A percentile compares a stretch with the other conserved stretches of the same genome.
Evolutionary conservation across 768 basidiomycete genomes (phyloP).

Genomic region (Kwoniella mangroviensis): DNA sequence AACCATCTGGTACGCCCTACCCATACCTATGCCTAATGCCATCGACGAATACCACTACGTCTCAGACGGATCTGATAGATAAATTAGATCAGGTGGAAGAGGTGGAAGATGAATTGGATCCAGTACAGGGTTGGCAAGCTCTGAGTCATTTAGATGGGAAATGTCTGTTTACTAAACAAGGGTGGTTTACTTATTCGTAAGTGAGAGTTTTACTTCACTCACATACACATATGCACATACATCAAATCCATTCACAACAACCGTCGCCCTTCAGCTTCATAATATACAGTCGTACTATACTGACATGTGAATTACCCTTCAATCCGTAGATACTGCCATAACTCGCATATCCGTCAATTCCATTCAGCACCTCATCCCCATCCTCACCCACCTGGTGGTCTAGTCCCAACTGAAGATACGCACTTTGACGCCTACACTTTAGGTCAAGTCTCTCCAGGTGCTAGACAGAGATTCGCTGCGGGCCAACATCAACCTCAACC

Average conservation of each 20-base stretch:
- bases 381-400: conserved; percentile 69
- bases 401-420: conserved; percentile 80
- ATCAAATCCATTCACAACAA: no score
- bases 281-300: neutral
- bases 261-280: no score
- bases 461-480: conserved; percentile 66
- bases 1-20: conserved; percentile 20
- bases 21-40: conserved; percentile 54
- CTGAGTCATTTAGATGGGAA: conserved; percentile 51
- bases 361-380: conserved; percentile 74
- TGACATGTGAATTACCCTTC: conserved; percentile 6
- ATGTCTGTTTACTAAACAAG: conserved; percentile 52
- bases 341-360: conserved; percentile 93
- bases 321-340: conserved; percentile 67
- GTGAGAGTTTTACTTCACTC: neutral
- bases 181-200: conserved; percentile 86
- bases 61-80: conserved; percentile 28
- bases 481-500: neutral
- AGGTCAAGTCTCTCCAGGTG: conserved; percentile 45
- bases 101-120: conserved; percentile 38
- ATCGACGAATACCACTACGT: conserved; percentile 26
- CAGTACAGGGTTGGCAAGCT: conserved; percentile 42
- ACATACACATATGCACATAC: no score
- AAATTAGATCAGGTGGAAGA: conserved; percentile 23
- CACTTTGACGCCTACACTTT: conserved; percentile 61